Base-by-base conservation (phyloP, 179 eudicot genomes). In the Silene vulgaris region DNA sequence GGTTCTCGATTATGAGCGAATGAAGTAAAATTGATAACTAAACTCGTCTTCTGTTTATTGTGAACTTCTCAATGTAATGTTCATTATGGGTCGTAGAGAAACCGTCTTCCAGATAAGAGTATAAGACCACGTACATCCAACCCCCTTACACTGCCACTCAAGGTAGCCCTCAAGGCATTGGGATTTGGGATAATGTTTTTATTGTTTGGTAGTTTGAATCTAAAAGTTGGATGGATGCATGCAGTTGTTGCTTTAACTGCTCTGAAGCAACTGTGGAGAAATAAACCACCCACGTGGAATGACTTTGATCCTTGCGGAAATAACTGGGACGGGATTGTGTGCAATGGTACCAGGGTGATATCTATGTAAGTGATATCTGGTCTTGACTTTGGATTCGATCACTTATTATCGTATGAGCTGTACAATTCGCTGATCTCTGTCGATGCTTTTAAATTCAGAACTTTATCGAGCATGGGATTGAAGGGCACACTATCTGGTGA, bases 251-350 rank as follows among this genome's bases (percentile, higher is more conserved):
- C 85, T 77, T 81, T 93, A 75, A 71, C 14, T 43, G 82, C 91
- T 60, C 85, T 93, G 35, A 84, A 76, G 76, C 69, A 78, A 74
- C 77, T 68, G 66, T 93, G 97, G 98, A 43, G 66, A 70, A 91
- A 89, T 82, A 81, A 76, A 64, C 98, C 98, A 59, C 90, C 95
- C 21, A 85, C 83, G 71, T 93, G 98, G 97, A 74, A 71, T 26
- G 87, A 85, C 13, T 28, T 75, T 50, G 93, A 91, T 85, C 98
- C 97, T 79, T 93, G 98, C 78, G 86, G 86, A 28, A 62, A 80
- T 11, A 72, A 54, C 32, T 92, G 97, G 97, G 97, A 87, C 23
- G 97, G 97, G 71, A 81, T 92, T 73, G 20, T 2, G 23, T 92
- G 97, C 82, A 81, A 16, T 12, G 72, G 76, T 76, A 65, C 87